These are phyloP conservation scores for Fagopyrum homotropicum DNA, from an alignment of 148 eudicot species.

Conservation along the genomic window DNA sequence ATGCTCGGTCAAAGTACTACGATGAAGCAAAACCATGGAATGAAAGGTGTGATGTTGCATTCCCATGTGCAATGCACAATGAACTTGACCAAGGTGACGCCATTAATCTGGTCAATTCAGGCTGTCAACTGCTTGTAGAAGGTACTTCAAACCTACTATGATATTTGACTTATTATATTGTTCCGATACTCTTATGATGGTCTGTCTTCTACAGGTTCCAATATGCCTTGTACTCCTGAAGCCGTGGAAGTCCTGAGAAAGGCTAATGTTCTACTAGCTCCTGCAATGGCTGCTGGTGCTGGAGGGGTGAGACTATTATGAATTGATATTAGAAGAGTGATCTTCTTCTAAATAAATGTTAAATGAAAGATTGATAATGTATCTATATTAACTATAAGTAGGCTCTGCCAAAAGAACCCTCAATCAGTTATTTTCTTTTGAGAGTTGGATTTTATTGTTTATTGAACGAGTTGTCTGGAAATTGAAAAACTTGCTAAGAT, in stretches of 20 bases:
- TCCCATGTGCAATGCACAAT: constrained; percentile 91
- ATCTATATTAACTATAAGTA: too few relatives aligned
- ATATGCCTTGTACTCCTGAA: constrained; percentile 94
- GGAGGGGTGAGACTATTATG: constrained; percentile 63
- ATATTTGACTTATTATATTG: constrained; percentile 2
- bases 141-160: constrained; percentile 30
- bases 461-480: background rate
- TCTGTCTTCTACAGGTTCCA: constrained; percentile 49
- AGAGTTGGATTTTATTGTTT: constrained; percentile 1
- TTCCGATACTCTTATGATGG: background rate
- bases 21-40: constrained; percentile 98
- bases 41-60: constrained; percentile 94
- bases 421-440: background rate
- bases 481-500: background rate
- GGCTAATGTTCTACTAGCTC: constrained; percentile 86
- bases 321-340: too few relatives aligned
- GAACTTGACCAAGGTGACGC: constrained; percentile 96
- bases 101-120: constrained; percentile 80
- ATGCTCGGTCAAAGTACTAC: constrained; percentile 91
- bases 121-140: constrained; percentile 90
- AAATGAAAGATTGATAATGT: too few relatives aligned
- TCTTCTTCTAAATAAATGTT: too few relatives aligned
- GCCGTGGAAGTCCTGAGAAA: constrained; percentile 85
- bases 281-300: constrained; percentile 96
- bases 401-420: too few relatives aligned